These are phyloP conservation scores for Cutaneotrichosporon mucoides DNA, from an alignment of 1,284 basidiomycete genomes.

Conservation along the genomic window DNA sequence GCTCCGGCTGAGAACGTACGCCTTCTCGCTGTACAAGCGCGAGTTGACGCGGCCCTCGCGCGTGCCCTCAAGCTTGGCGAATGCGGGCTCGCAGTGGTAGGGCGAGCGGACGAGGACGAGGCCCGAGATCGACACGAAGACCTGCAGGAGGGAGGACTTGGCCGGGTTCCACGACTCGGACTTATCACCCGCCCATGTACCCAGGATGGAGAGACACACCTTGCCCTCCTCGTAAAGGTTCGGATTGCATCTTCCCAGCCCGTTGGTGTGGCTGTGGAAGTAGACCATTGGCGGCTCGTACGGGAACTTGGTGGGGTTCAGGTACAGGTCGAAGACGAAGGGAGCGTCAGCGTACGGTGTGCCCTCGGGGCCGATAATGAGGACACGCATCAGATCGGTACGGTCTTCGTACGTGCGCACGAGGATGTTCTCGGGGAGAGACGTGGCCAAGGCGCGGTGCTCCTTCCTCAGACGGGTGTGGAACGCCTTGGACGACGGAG, in stretches of 20 bases:
- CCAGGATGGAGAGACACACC: constrained; percentile 85
- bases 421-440: constrained; percentile 60
- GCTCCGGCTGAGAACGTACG: constrained; percentile 80
- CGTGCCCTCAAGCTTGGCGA: constrained; percentile 79
- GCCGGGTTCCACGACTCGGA: constrained; percentile 76
- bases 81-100: constrained; percentile 90
- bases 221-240: constrained; percentile 95
- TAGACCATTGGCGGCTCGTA: constrained; percentile 79
- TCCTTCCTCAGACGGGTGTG: constrained; percentile 72
- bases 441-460: constrained; percentile 71
- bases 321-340: constrained; percentile 90
- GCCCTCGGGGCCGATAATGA: constrained; percentile 89
- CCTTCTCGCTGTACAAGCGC: constrained; percentile 62
- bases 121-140: constrained; percentile 88
- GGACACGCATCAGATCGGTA: constrained; percentile 73
- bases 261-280: constrained; percentile 91
- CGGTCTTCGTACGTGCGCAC: constrained; percentile 64
- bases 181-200: constrained; percentile 84
- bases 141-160: constrained; percentile 77
- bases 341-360: constrained; percentile 92
- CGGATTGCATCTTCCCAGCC: constrained; percentile 73
- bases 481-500: constrained; percentile 67
- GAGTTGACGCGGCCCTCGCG: constrained; percentile 78
- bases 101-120: constrained; percentile 88
- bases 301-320: constrained; percentile 77